Base-by-base conservation (phyloP, 257 asterid genomes). In the Plantago elongata region DNA sequence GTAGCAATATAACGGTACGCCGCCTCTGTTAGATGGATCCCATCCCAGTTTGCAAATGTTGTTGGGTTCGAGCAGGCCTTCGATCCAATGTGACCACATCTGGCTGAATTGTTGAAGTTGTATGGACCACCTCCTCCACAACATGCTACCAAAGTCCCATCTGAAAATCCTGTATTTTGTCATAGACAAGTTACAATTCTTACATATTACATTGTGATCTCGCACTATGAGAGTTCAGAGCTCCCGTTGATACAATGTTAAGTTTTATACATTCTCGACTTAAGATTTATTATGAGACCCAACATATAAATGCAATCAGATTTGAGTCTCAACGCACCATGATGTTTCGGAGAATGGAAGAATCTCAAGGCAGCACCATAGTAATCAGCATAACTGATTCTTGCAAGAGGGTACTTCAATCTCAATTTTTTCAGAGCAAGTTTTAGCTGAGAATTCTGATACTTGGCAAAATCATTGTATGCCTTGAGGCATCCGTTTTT, bases 41-140 rank as follows among this genome's bases (percentile, higher is more conserved):
- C 97, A 46, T 86, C 95, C 94, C 95, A 89, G 65, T 79, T 89
- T 0, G 80, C 74, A 61, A 27, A 68, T 5, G 66, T 44, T 1
- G 74, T 71, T 2, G 95, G 77, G 54, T 78, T 75, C 59, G 7
- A 42, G 71, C 97, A 89, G 11, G 76, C 78, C 75, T 54, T 84
- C 0, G 94, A 84, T 18, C 94, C 90, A 65, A 44, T 46, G 34
- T 89, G 87, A 0, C 97, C 97, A 68, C 97, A 89, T 75, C 87
- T 69, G 13, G 95, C 94, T 5, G 95, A 74, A 54, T 76, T 77
- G 22, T 89, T 86, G 72, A 86, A 86, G 52, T 89, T 89, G 72
- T 79, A 86, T 0, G 91, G 91, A 15, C 97, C 97, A 22, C 97
- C 97, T 16, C 94, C 95, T 52, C 97, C 95, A 40, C 97, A 89